Evolutionary conservation across 192 early-diverging fungal genomes (phyloP).

Genomic region (Entophlyctis helioformis): DNA sequence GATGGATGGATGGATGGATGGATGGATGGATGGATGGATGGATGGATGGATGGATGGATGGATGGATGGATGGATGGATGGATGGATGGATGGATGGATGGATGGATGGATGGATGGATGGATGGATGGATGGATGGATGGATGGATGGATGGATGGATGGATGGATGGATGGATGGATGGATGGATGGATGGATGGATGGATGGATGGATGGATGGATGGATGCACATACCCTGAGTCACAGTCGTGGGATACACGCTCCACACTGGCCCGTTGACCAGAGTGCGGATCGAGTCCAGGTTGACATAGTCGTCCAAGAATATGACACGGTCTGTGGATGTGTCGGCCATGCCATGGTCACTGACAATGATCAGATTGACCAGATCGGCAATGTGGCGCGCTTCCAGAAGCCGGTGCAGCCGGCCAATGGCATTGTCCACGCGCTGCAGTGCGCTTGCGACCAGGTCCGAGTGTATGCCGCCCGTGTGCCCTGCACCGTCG

Average conservation of each 20-base stretch:
- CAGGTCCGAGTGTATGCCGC: slow-evolving; percentile 61
- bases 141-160: too few relatives aligned
- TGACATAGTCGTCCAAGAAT: slow-evolving; percentile 64
- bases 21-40: too few relatives aligned
- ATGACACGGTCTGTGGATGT: slow-evolving; percentile 36
- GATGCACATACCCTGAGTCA: too few relatives aligned
- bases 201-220: too few relatives aligned
- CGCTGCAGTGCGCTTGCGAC: slow-evolving; percentile 42
- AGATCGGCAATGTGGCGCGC: slow-evolving; percentile 42
- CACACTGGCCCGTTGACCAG: slow-evolving; percentile 55
- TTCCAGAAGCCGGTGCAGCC: slow-evolving; percentile 42
- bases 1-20: too few relatives aligned
- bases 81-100: too few relatives aligned
- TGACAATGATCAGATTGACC: slow-evolving; percentile 55
- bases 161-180: too few relatives aligned
- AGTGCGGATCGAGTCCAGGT: slow-evolving; percentile 33
- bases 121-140: too few relatives aligned
- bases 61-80: too few relatives aligned
- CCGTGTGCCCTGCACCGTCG: slow-evolving; percentile 63
- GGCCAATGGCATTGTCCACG: slow-evolving; percentile 50
- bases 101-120: too few relatives aligned
- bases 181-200: not conserved
- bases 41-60: too few relatives aligned
- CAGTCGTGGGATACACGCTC: too few relatives aligned
- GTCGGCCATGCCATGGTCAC: slow-evolving; percentile 85